phyloP scores from a whole-genome alignment of 176 grass and related monocot genomes.

The Cymbopogon citratus region DNA sequence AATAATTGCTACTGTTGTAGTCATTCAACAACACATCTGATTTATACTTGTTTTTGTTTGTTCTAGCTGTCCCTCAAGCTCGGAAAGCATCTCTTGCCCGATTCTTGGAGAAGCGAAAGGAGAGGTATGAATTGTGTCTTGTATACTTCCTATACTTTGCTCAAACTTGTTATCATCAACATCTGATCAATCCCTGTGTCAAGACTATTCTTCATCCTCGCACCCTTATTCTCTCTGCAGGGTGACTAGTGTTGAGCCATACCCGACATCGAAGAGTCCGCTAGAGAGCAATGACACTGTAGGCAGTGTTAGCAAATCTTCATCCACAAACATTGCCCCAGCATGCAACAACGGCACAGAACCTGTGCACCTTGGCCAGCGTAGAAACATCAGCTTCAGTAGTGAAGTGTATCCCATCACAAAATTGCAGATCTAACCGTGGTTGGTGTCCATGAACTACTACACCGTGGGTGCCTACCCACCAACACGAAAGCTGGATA shows the following conservation, averaged over 20 bases:
- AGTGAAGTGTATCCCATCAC: constrained; percentile 28
- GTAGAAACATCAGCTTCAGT: constrained; percentile 38
- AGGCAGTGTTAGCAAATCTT: constrained; percentile 44
- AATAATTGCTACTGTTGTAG: not conserved
- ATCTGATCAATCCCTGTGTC: not conserved
- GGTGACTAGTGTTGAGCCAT: constrained; percentile 48
- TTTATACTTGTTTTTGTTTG: constrained; percentile 7
- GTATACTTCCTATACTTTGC: not conserved
- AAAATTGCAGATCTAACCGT: constrained; percentile 40
- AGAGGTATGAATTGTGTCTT: constrained; percentile 40
- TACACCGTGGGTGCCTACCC: not conserved
- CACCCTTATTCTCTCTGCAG: constrained; percentile 24
- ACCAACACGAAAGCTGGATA: not conserved
- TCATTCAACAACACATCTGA: not conserved
- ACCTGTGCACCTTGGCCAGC: constrained; percentile 29
- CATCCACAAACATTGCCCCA: constrained; percentile 6
- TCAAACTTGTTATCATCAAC: not conserved
- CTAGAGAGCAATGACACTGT: constrained; percentile 40
- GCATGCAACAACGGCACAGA: constrained; percentile 29
- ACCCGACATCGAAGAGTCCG: constrained; percentile 36
- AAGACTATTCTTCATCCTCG: not conserved
- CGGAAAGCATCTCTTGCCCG: constrained; percentile 80
- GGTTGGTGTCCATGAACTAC: not conserved
- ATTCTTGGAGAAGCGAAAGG: constrained; percentile 82
- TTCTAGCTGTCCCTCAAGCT: constrained; percentile 88